These are phyloP conservation scores for Collybiopsis luxurians DNA, from an alignment of 768 basidiomycete genomes.

Conservation along the genomic window DNA sequence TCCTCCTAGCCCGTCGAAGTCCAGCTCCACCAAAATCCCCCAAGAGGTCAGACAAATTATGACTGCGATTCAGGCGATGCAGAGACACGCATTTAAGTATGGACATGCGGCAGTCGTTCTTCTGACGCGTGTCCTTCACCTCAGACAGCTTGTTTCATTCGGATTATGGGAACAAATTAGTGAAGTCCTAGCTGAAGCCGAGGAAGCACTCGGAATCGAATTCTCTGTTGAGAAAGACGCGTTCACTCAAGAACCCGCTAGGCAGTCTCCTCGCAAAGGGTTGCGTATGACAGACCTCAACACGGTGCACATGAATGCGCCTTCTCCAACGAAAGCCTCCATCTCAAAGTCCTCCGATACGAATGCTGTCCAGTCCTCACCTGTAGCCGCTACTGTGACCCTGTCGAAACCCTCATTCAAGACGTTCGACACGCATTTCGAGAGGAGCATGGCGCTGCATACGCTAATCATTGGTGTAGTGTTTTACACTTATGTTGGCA, in stretches of 20 bases:
- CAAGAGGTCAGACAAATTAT: conserved; percentile 28
- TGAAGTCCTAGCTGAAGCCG: conserved; percentile 45
- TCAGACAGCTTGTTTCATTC: conserved; percentile 53
- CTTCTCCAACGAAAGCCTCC: conserved; percentile 3
- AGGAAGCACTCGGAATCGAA: conserved; percentile 46
- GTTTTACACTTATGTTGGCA: conserved; percentile 60
- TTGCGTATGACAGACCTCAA: conserved; percentile 4
- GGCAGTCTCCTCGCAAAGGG: conserved; percentile 4
- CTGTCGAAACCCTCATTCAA: conserved; percentile 11
- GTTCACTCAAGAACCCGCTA: conserved; percentile 14
- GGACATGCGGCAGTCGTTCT: conserved; percentile 43
- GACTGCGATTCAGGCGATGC: conserved; percentile 29
- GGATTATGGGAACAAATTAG: conserved; percentile 53
- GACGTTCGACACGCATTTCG: conserved; percentile 21
- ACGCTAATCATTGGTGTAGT: conserved; percentile 59
- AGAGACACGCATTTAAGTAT: conserved; percentile 25
- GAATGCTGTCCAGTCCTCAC: neutral
- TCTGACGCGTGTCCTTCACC: conserved; percentile 52
- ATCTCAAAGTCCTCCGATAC: neutral
- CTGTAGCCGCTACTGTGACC: neutral
- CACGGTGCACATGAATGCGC: neutral
- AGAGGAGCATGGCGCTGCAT: conserved; percentile 49
- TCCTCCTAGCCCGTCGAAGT: conserved; percentile 24
- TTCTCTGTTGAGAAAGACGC: conserved; percentile 14
- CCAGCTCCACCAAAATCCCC: conserved; percentile 11